Conservation (phyloP, 106 monocot genomes). For the Dioscorea zingiberensis region DNA sequence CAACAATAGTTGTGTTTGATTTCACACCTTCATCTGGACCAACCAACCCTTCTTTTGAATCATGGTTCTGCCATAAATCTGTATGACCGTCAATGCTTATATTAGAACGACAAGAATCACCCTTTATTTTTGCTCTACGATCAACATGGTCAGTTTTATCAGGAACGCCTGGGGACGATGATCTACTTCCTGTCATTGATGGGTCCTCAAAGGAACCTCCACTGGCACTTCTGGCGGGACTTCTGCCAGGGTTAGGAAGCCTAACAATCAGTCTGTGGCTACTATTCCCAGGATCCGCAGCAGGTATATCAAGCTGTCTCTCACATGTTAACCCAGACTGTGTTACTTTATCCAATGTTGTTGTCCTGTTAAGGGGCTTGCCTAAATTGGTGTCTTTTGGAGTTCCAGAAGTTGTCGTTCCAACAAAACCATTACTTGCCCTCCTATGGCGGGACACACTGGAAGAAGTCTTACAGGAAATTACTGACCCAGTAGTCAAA, state of each 20-base stretch:
- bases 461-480: conserved; percentile 48
- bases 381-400: conserved; percentile 40
- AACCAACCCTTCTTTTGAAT: conserved; percentile 28
- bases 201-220: conserved; percentile 51
- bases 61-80: conserved; percentile 34
- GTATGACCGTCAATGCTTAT: conserved; percentile 9
- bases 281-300: conserved; percentile 42
- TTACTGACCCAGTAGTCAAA: conserved; percentile 55
- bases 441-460: conserved; percentile 55
- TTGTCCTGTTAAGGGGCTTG: conserved; percentile 32
- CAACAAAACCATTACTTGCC: conserved; percentile 55
- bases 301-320: conserved; percentile 30
- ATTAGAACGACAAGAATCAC: conserved; percentile 18
- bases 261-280: conserved; percentile 77
- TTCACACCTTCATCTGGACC: conserved; percentile 32
- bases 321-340: conserved; percentile 46
- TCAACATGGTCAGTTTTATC: conserved; percentile 50
- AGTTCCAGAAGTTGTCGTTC: conserved; percentile 20
- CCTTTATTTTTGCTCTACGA: conserved; percentile 32
- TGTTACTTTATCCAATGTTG: conserved; percentile 32
- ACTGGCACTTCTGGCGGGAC: conserved; percentile 38
- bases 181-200: conserved; percentile 35
- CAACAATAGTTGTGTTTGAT: conserved; percentile 16
- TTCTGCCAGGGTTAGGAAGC: conserved; percentile 65
- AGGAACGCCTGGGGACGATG: conserved; percentile 47